phyloP scores from a whole-genome alignment of 345 rosid genomes.

The Populus davidiana region DNA sequence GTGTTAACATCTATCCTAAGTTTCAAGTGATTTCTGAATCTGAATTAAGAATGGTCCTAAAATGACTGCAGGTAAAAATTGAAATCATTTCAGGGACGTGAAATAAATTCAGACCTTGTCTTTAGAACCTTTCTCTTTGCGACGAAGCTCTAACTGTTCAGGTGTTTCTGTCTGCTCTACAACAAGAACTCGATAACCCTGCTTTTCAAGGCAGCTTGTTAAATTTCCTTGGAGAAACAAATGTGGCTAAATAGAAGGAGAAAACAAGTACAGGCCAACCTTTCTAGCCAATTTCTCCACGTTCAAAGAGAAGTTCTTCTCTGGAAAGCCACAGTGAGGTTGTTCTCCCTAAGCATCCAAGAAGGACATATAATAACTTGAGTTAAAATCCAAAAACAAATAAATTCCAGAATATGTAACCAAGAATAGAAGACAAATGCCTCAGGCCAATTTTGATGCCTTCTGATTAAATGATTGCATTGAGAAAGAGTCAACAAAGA shows the following conservation, averaged over 20 bases:
- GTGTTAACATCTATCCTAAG: neutral
- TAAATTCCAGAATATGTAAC: neutral
- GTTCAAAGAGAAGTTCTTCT: constrained; percentile 82
- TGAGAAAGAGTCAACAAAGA: neutral
- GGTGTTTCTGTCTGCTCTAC: constrained; percentile 99
- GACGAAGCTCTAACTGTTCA: constrained; percentile 88
- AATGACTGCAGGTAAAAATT: neutral
- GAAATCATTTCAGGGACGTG: neutral
- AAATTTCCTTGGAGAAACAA: constrained; percentile 13
- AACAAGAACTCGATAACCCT: constrained; percentile 97
- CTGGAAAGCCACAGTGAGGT: constrained; percentile 99
- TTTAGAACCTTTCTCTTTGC: constrained; percentile 80
- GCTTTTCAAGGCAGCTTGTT: constrained; percentile 32
- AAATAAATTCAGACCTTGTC: constrained; percentile 58
- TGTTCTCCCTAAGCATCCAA: constrained; percentile 72
- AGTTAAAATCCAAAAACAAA: neutral
- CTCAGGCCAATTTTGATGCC: neutral
- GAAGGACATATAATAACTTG: constrained; percentile 10
- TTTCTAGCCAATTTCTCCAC: constrained; percentile 87
- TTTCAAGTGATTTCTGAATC: neutral
- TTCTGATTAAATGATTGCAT: neutral
- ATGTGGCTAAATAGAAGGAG: constrained; percentile 12
- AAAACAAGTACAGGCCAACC: constrained; percentile 42
- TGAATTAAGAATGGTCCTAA: neutral
- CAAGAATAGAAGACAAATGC: neutral